Evolutionary conservation across 495 filamentous ascomycete species (phyloP), one percentile per base, ranked within the genome.

Genomic region (Aspergillus kassunensis): DNA sequence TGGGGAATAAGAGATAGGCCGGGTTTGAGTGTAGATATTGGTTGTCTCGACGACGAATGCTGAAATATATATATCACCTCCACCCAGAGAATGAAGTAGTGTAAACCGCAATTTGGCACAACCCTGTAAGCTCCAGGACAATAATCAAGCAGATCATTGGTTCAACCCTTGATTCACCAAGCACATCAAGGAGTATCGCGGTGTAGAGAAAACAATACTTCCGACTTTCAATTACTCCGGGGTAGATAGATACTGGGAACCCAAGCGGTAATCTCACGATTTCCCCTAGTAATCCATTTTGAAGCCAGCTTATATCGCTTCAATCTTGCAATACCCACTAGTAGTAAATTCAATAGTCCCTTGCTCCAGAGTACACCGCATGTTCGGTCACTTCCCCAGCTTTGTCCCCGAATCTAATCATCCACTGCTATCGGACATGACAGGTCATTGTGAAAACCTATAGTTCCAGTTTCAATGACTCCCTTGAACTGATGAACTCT

Each of bases 351-450:
- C 11, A 19, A n/a, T 33, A 21, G 27, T 45, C 9, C 29, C n/a
- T n/a, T 4, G 15, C 6, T 7, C 15, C 16, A 21, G 6, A 21
- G 36, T 19, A 46, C 51, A 53, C 42, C 51, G 51, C 51, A 53
- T 53, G n/a, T 46, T 53, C 37, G 27, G 16, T 31, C n/a, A 6
- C 21, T 51, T 34, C 19, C 23, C 24, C 47, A 37, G 47, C 7
- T 41, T 41, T 16, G 16, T 18, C n/a, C n/a, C 40, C 41, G 45
- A 30, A 45, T 45, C 23, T 45, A 53, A 53, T 53, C 50, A 23
- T 25, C 20, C 30, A 20, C 29, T 2, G 31, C 27, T 39, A 40
- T 9, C 51, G 16, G n/a, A 46, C 41, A 53, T 53, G 51, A 53
- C 51, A 46, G 16, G 25, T 53, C 50, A 45, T n/a, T 11, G 11